phyloP scores from a whole-genome alignment of 306 rosid genomes.

The Gillenia trifoliata region DNA sequence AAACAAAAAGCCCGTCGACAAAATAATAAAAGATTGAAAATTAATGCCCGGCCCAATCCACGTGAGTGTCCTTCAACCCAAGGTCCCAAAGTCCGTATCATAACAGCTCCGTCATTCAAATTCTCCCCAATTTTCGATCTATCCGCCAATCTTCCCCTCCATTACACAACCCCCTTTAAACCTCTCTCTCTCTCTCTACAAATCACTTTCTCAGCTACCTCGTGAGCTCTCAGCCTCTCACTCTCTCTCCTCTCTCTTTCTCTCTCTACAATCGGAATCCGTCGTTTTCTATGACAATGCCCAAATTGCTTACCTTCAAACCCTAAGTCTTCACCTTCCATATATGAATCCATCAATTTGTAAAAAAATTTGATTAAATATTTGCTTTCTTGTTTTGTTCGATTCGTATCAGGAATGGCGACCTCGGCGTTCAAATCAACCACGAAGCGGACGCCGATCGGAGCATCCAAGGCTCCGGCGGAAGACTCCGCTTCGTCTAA shows the following conservation, averaged over 20 bases:
- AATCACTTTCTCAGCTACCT: constrained; percentile 1
- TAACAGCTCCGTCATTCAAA: constrained; percentile 25
- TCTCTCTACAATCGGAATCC: background rate
- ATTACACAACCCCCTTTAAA: background rate
- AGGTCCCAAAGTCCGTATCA: background rate
- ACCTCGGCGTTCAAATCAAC: constrained; percentile 95
- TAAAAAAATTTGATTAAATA: background rate
- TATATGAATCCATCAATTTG: background rate
- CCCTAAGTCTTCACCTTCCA: constrained; percentile 11
- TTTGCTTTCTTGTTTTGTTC: background rate
- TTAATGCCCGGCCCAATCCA: constrained; percentile 8
- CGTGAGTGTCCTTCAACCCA: background rate
- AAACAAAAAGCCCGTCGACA: background rate
- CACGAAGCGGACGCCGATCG: constrained; percentile 65
- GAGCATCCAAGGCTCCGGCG: constrained; percentile 34
- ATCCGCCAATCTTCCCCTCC: constrained; percentile 51
- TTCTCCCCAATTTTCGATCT: constrained; percentile 25
- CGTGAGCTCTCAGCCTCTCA: background rate
- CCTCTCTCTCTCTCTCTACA: constrained; percentile 5
- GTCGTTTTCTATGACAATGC: background rate
- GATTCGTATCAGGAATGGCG: constrained; percentile 42
- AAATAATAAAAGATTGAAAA: background rate
- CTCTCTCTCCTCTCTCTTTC: background rate
- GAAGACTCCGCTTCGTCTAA: constrained; percentile 48
- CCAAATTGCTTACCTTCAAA: constrained; percentile 2